These are phyloP conservation scores for Trichoderma atroviride DNA, from an alignment of 2,329 filamentous ascomycete species.

Conservation along the genomic window DNA sequence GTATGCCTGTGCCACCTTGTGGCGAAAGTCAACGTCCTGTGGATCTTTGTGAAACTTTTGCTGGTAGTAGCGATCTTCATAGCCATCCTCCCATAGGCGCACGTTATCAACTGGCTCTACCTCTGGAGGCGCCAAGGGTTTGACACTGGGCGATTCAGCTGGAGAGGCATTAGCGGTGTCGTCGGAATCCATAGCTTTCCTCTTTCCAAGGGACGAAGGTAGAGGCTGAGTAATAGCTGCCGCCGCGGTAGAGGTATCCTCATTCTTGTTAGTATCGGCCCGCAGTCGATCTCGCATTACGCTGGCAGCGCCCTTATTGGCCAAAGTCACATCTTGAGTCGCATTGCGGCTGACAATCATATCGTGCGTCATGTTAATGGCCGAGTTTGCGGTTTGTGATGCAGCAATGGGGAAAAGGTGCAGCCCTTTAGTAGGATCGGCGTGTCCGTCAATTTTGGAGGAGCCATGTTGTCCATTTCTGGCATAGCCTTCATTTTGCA, in stretches of 20 bases:
- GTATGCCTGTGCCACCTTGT: conserved; percentile 87
- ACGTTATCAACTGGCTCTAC: conserved; percentile 78
- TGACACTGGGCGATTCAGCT: conserved; percentile 56
- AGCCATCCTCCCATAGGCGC: conserved; percentile 91
- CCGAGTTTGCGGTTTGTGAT: conserved; percentile 56
- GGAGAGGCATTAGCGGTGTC: conserved; percentile 63
- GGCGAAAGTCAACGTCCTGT: conserved; percentile 80
- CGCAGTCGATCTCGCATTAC: conserved; percentile 81
- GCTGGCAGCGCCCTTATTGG: conserved; percentile 94
- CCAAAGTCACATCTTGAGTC: conserved; percentile 69
- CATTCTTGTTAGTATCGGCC: conserved; percentile 34
- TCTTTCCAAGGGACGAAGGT: conserved; percentile 65
- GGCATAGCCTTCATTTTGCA: conserved; percentile 60
- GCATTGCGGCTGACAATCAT: conserved; percentile 78
- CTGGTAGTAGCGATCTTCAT: conserved; percentile 93
- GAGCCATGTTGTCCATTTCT: conserved; percentile 22
- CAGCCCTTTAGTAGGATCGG: conserved; percentile 40
- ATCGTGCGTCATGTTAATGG: conserved; percentile 74
- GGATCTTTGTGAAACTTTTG: conserved; percentile 90
- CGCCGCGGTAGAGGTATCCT: conserved; percentile 29
- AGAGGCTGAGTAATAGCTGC: conserved; percentile 25
- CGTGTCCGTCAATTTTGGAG: conserved; percentile 38
- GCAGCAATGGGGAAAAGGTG: conserved; percentile 45
- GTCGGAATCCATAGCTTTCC: conserved; percentile 74
- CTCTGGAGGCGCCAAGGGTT: conserved; percentile 53